These are phyloP conservation scores for Termitomyces sp. DNA, from an alignment of 768 basidiomycete genomes.

Conservation along the genomic window DNA sequence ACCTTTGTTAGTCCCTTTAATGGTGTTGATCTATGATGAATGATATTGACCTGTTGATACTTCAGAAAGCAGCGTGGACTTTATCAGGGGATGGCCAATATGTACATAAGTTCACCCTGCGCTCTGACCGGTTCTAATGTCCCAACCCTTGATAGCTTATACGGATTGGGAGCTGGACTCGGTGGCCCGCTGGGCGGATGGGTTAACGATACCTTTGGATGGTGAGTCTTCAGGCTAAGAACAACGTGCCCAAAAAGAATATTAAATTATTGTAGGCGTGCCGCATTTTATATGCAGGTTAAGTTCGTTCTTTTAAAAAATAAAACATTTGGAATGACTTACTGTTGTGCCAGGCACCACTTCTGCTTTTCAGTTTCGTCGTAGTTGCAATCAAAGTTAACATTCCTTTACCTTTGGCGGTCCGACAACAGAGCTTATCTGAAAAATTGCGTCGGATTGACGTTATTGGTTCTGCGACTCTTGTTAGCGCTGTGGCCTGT, in stretches of 20 bases:
- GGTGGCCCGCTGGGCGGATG: slow-evolving; percentile 83
- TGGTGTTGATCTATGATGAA: neutral
- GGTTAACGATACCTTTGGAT: slow-evolving; percentile 83
- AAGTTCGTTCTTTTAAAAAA: slow-evolving; percentile 16
- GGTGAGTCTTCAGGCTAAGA: slow-evolving; percentile 45
- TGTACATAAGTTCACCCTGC: slow-evolving; percentile 46
- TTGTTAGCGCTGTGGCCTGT: slow-evolving; percentile 67
- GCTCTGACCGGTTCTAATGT: neutral
- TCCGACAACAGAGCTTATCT: slow-evolving; percentile 52
- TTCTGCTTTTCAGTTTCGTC: slow-evolving; percentile 67
- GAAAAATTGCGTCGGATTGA: slow-evolving; percentile 81
- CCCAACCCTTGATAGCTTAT: slow-evolving; percentile 48
- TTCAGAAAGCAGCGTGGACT: slow-evolving; percentile 79
- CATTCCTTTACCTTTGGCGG: slow-evolving; percentile 66
- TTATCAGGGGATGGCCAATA: slow-evolving; percentile 89
- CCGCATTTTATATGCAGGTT: slow-evolving; percentile 85
- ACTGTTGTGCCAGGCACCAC: slow-evolving; percentile 54
- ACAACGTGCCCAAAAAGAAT: slow-evolving; percentile 1
- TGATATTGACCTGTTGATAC: slow-evolving; percentile 5
- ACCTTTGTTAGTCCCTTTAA: slow-evolving; percentile 59
- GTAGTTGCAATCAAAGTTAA: slow-evolving; percentile 77
- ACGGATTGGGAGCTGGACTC: slow-evolving; percentile 77
- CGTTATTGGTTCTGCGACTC: slow-evolving; percentile 76
- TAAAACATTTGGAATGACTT: neutral
- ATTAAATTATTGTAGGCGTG: slow-evolving; percentile 51